phyloP scores from a whole-genome alignment of 1,139 yeast species.

The Zygosaccharomyces sapae region DNA sequence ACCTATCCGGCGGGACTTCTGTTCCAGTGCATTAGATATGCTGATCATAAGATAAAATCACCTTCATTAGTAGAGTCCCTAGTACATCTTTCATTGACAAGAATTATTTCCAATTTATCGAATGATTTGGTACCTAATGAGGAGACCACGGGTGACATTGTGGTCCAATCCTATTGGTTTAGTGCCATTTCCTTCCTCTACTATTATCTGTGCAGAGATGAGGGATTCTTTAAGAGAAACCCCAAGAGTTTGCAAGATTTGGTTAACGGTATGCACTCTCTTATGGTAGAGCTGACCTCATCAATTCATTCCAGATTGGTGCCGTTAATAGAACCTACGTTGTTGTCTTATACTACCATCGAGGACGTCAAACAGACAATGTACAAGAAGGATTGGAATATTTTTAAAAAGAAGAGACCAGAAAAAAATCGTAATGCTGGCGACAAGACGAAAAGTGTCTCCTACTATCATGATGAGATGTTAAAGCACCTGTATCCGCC shows the following conservation, averaged over 20 bases:
- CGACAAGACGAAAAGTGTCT: conserved; percentile 13
- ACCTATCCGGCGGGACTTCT: conserved; percentile 64
- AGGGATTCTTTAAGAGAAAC: conserved; percentile 47
- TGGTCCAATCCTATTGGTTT: conserved; percentile 68
- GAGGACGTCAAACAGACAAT: conserved; percentile 56
- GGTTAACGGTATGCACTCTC: conserved; percentile 53
- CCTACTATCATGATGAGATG: conserved; percentile 55
- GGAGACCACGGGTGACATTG: conserved; percentile 58
- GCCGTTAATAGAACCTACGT: conserved; percentile 55
- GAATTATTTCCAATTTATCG: conserved; percentile 53
- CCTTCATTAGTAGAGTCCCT: conserved; percentile 53
- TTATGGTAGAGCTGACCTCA: conserved; percentile 59
- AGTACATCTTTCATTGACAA: conserved; percentile 56
- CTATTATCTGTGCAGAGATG: conserved; percentile 57
- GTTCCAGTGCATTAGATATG: conserved; percentile 63
- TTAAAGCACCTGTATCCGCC: conserved; percentile 71
- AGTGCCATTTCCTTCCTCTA: conserved; percentile 63
- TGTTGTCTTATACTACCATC: conserved; percentile 59
- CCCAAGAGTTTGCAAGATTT: conserved; percentile 61
- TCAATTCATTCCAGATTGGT: conserved; percentile 60
- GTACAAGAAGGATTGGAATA: conserved; percentile 72
- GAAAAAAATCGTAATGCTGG: conserved; percentile 27
- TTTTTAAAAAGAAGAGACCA: conserved; percentile 52
- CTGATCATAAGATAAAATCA: conserved; percentile 53
- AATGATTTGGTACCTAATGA: conserved; percentile 20